Conservation (phyloP, 345 rosid genomes). For the Conringia planisiliqua region DNA sequence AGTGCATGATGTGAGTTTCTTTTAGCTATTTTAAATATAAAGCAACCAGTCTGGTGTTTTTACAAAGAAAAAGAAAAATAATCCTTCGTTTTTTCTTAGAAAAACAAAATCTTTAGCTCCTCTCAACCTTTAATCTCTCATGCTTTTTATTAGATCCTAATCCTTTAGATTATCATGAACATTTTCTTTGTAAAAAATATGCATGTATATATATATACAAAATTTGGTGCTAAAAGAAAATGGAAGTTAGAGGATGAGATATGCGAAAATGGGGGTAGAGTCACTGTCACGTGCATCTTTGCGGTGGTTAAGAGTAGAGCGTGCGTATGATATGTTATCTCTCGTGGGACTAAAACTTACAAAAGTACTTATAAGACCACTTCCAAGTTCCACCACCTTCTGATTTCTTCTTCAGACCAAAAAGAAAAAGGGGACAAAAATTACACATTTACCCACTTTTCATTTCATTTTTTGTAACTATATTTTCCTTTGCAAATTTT, state of each 20-base stretch:
- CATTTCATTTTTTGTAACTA: not conserved
- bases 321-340: not conserved
- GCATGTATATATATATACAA: not conserved
- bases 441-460: not conserved
- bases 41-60: not conserved
- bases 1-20: not conserved
- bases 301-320: constrained; percentile 21
- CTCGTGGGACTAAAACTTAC: constrained; percentile 12
- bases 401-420: not conserved
- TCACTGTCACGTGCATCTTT: constrained; percentile 25
- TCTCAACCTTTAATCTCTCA: not conserved
- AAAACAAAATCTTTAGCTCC: not conserved
- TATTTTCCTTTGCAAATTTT: not conserved
- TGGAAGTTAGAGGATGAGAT: constrained; percentile 17
- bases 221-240: not conserved
- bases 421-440: not conserved
- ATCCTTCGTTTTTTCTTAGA: not conserved
- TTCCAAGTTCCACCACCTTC: constrained; percentile 15
- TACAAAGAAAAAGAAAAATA: not conserved
- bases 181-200: no score
- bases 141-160: not conserved
- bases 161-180: no score
- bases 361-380: constrained; percentile 23
- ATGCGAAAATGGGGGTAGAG: constrained; percentile 2
- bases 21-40: not conserved